Base-by-base conservation (phyloP, 345 rosid genomes). In the Rhodomyrtus tomentosa region DNA sequence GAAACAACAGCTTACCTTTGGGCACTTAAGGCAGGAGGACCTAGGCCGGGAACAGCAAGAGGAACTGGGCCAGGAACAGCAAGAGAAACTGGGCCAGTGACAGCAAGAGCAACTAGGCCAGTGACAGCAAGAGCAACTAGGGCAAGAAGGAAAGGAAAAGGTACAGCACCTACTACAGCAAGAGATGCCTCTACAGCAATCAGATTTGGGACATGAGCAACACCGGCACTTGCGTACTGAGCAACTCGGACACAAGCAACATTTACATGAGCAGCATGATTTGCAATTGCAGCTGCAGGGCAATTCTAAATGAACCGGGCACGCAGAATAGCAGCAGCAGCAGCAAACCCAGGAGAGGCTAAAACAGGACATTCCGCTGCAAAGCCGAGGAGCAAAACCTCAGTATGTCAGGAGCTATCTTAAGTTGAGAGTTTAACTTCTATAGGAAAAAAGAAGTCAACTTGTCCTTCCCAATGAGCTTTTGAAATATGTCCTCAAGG, bases 321-420 rank as follows among this genome's bases (percentile, higher is more conserved):
- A 92, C 49, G 83, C 86, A 56, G 98, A 91, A 87, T 53, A 40
- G 42, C 42, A 88, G 83, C 94, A 93, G 93, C 95, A 91, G 86
- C 98, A 94, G 83, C 95, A 94, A 68, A 94, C 89, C 94, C 95
- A 93, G 21, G 92, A 92, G 80, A 93, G 80, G 72, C 87, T 93
- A 74, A 91, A 89, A 74, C 98, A 92, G 59, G 95, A 93, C 14
- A 87, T 55, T 86, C 94, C 89, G 79, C 96, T 90, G 95, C 90
- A 89, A 50, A 87, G 85, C 20, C 54, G 25, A 27, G 51, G 20
- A 49, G 24, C 83, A 72, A 51, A 8, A 27, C 25, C 16, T 42
- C 51, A 36, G 50, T 38, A 74, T 45, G 20, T 36, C 50, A 18
- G 53, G 29, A 52, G 51, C 25, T 6, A 62, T 62, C 76, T 7